Evolutionary conservation across 1,284 basidiomycete genomes (phyloP), one percentile per base, ranked within the genome.

Genomic region (Bondarzewia mesenterica): DNA sequence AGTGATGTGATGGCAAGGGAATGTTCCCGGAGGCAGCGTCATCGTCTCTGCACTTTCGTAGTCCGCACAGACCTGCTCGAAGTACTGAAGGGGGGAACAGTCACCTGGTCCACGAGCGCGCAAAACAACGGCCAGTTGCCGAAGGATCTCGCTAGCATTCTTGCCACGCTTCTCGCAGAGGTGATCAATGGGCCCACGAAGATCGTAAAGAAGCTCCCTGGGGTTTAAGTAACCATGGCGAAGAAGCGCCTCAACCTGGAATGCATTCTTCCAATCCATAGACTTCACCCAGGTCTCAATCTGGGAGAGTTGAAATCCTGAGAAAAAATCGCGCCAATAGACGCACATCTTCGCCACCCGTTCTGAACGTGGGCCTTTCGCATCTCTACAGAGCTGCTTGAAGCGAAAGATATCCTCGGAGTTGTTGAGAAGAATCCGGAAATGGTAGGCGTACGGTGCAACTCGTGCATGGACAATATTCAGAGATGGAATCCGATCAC

Each of bases 191-290:
- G 56, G 54, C 1, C 64, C 61, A 15, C 70, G 57, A 35, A 85
- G 63, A 8, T 58, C 50, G n/a, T 63, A 54, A 3, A 82, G 46
- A 18, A 68, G 49, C 44, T 84, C 78, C 8, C 59, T 57, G 0
- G 80, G 73, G 50, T 77, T 74, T 29, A 84, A 64, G 10, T 73
- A 60, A 1, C 72, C 70, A 51, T 80, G 80, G 42, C 68, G 74
- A 12, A 86, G 56, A 10, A 84, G 64, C 0, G 74, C 70, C 59
- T 82, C 81, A 32, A 85, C 62, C 58, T 87, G 84, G 57, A 85
- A 86, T 2, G 77, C 77, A 36, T 81, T 68, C 14, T 66, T 59
- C 79, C 82, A 85, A 14, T 55, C 62, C 39, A 76, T 65, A 7
- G 60, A 60, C 18, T 61, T 57, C 35, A 80, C 55, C 58, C 69